Conservation (phyloP, 1,139 yeast species). For the Meyerozyma elateridarum region DNA sequence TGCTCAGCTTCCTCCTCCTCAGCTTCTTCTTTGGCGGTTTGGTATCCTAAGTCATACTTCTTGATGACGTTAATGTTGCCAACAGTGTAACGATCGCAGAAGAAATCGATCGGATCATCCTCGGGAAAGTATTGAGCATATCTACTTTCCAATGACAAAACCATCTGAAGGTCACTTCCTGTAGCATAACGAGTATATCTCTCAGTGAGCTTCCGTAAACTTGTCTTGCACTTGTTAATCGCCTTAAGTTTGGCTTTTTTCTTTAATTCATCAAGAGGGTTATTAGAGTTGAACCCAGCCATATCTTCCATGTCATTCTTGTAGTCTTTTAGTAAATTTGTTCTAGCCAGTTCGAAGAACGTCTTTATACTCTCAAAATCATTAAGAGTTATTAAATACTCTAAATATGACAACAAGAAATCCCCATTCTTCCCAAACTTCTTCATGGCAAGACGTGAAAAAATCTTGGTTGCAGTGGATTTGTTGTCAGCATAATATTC, state of each 20-base stretch:
- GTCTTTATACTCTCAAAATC: slow-evolving; percentile 83
- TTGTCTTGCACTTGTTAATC: slow-evolving; percentile 20
- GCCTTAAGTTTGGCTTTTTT: slow-evolving; percentile 16
- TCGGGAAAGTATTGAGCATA: slow-evolving; percentile 65
- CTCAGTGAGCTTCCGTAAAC: slow-evolving; percentile 22
- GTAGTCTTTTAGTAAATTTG: slow-evolving; percentile 35
- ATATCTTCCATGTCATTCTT: slow-evolving; percentile 17
- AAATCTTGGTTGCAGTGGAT: slow-evolving; percentile 70
- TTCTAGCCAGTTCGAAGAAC: slow-evolving; percentile 58
- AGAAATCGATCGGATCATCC: slow-evolving; percentile 40
- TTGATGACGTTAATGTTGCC: slow-evolving; percentile 42
- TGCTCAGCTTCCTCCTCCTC: slow-evolving; percentile 11
- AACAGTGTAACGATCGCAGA: slow-evolving; percentile 42
- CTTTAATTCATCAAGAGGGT: slow-evolving; percentile 15
- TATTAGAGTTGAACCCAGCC: not conserved
- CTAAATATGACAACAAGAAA: slow-evolving; percentile 65
- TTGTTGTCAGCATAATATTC: slow-evolving; percentile 67
- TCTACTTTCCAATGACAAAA: slow-evolving; percentile 61
- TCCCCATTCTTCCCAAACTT: slow-evolving; percentile 52
- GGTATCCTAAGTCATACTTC: slow-evolving; percentile 37
- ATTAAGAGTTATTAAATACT: slow-evolving; percentile 64
- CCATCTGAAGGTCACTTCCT: slow-evolving; percentile 59
- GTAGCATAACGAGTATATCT: slow-evolving; percentile 19
- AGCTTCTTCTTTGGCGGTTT: slow-evolving; percentile 12
- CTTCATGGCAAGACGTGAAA: slow-evolving; percentile 77